phyloP scores from a whole-genome alignment of 352 stramenopile genomes.

The Phytopythium oedochilum region DNA sequence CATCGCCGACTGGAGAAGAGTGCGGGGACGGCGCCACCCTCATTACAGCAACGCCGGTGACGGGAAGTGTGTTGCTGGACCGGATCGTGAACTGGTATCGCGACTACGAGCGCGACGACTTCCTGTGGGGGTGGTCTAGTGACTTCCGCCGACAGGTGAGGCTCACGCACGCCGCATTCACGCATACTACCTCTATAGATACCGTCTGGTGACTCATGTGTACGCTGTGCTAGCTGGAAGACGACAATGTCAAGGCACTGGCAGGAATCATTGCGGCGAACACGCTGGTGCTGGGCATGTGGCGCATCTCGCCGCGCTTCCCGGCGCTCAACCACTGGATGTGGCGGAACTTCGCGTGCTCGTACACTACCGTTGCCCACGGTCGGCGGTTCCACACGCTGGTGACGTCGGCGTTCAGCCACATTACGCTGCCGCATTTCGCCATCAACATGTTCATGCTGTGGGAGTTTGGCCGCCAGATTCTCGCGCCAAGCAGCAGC shows the following conservation, averaged over 20 bases:
- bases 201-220: no score
- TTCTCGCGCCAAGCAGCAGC: constrained; percentile 53
- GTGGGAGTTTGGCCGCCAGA: constrained; percentile 75
- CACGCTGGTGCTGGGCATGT: constrained; percentile 66
- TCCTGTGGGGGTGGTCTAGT: constrained; percentile 16
- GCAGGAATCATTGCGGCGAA: constrained; percentile 60
- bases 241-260: constrained; percentile 65
- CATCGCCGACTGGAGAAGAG: background rate
- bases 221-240: constrained; percentile 31
- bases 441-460: constrained; percentile 89
- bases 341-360: constrained; percentile 83
- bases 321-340: constrained; percentile 59
- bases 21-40: background rate
- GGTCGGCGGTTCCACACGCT: constrained; percentile 70
- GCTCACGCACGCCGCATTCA: no score
- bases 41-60: background rate
- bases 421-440: constrained; percentile 79
- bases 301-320: constrained; percentile 53
- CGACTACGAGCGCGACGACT: constrained; percentile 17
- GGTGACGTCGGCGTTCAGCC: constrained; percentile 77
- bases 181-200: no score
- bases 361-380: constrained; percentile 63
- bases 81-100: constrained; percentile 20
- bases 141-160: background rate
- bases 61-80: constrained; percentile 1